Conservation (phyloP, 1,139 yeast species). For the Geotrichum europaeum region DNA sequence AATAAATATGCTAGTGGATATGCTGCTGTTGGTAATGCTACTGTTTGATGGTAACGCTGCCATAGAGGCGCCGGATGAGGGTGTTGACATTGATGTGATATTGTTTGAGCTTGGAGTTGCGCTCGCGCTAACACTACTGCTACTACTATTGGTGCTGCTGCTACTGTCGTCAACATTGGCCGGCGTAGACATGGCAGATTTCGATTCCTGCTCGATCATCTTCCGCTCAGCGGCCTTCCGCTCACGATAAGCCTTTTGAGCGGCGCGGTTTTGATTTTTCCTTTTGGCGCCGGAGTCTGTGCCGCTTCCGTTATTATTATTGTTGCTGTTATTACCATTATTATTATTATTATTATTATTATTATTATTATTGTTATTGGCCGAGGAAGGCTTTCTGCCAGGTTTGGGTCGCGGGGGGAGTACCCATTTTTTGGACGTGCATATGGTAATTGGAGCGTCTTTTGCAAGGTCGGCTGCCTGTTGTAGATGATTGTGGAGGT, state of each 20-base stretch:
- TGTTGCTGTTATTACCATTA: background rate
- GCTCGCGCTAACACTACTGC: background rate
- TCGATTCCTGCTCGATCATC: slow-evolving; percentile 45
- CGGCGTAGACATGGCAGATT: background rate
- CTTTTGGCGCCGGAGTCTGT: slow-evolving; percentile 53
- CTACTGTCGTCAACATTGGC: background rate
- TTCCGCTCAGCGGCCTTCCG: slow-evolving; percentile 52
- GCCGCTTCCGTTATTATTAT: background rate
- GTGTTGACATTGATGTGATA: background rate
- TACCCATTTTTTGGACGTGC: slow-evolving; percentile 80
- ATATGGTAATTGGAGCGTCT: slow-evolving; percentile 19
- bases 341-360: background rate
- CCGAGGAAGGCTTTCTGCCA: slow-evolving; percentile 71
- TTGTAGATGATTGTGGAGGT: background rate
- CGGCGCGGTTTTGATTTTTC: slow-evolving; percentile 95
- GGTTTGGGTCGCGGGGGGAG: slow-evolving; percentile 89
- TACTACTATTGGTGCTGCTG: background rate
- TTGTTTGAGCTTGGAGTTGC: background rate
- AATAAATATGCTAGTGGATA: background rate
- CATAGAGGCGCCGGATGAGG: background rate
- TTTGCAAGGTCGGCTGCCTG: background rate
- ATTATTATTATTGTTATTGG: background rate
- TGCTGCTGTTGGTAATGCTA: background rate
- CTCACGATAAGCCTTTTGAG: slow-evolving; percentile 93
- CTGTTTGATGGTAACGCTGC: background rate